These are phyloP conservation scores for Hericium rajendrae DNA, from an alignment of 768 basidiomycete species.

Conservation along the genomic window DNA sequence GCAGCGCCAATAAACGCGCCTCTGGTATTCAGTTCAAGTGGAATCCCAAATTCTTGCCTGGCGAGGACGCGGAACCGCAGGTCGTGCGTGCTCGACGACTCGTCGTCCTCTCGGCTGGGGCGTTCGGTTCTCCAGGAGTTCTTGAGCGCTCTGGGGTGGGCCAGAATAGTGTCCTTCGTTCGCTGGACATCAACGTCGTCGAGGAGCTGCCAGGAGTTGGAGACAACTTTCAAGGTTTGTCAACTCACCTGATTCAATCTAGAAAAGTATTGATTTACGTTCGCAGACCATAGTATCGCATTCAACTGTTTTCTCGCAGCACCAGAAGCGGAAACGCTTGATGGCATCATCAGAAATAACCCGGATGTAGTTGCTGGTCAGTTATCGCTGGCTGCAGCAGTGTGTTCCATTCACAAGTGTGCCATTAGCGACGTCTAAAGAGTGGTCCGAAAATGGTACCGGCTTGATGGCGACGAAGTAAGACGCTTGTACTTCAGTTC, in stretches of 20 bases:
- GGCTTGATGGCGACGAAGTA: conserved; percentile 50
- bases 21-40: conserved; percentile 27
- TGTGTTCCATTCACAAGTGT: background rate
- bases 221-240: conserved; percentile 29
- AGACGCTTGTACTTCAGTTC: background rate
- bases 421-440: conserved; percentile 21
- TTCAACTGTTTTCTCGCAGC: conserved; percentile 15
- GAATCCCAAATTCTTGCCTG: conserved; percentile 19
- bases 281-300: conserved; percentile 11
- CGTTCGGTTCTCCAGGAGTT: conserved; percentile 37
- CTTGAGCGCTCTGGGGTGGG: conserved; percentile 46
- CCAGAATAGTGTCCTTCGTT: conserved; percentile 18
- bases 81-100: conserved; percentile 24
- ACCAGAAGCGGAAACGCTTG: conserved; percentile 14
- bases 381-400: background rate
- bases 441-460: conserved; percentile 29
- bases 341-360: conserved; percentile 11
- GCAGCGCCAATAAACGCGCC: conserved; percentile 24
- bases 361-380: conserved; percentile 13
- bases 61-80: background rate
- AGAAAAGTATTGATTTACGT: background rate
- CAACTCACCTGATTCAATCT: background rate
- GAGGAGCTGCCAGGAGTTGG: conserved; percentile 35
- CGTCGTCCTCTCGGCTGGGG: conserved; percentile 30
- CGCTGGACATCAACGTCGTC: conserved; percentile 20